phyloP scores from a whole-genome alignment of 2,329 filamentous ascomycete species.

The Diaporthe aspalathi region DNA sequence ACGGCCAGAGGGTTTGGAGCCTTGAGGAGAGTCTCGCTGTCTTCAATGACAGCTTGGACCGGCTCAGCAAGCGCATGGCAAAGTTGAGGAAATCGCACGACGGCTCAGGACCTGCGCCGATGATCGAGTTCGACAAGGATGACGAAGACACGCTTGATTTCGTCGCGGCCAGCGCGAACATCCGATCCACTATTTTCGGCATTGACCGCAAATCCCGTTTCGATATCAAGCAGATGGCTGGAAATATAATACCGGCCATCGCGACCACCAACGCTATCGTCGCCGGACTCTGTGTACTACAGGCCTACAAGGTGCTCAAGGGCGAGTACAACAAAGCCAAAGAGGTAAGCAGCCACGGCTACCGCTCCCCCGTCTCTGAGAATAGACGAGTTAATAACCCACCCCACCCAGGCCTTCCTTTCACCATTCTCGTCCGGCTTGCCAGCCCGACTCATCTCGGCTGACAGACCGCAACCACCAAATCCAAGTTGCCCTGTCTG shows the following conservation, averaged over 20 bases:
- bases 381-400: neutral
- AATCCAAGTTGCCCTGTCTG: slow-evolving; percentile 89
- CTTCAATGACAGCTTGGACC: slow-evolving; percentile 84
- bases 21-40: slow-evolving; percentile 85
- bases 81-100: slow-evolving; percentile 65
- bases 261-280: slow-evolving; percentile 98
- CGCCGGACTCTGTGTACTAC: slow-evolving; percentile 89
- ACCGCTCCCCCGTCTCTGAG: slow-evolving; percentile 6
- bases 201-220: slow-evolving; percentile 92
- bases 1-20: slow-evolving; percentile 85
- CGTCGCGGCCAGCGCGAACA: slow-evolving; percentile 88
- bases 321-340: slow-evolving; percentile 77
- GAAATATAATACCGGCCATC: slow-evolving; percentile 98
- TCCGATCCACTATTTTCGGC: slow-evolving; percentile 88
- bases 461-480: slow-evolving; percentile 69
- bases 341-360: slow-evolving; percentile 65
- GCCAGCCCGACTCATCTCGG: slow-evolving; percentile 67
- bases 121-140: slow-evolving; percentile 95
- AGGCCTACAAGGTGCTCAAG: slow-evolving; percentile 90
- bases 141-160: slow-evolving; percentile 96
- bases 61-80: slow-evolving; percentile 79
- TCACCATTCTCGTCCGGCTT: slow-evolving; percentile 67
- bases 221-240: slow-evolving; percentile 98
- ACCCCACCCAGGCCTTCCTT: slow-evolving; percentile 73
- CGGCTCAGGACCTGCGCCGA: slow-evolving; percentile 64